Conservation (phyloP, 1,284 basidiomycete species). For the Ganoderma resinaceum region DNA sequence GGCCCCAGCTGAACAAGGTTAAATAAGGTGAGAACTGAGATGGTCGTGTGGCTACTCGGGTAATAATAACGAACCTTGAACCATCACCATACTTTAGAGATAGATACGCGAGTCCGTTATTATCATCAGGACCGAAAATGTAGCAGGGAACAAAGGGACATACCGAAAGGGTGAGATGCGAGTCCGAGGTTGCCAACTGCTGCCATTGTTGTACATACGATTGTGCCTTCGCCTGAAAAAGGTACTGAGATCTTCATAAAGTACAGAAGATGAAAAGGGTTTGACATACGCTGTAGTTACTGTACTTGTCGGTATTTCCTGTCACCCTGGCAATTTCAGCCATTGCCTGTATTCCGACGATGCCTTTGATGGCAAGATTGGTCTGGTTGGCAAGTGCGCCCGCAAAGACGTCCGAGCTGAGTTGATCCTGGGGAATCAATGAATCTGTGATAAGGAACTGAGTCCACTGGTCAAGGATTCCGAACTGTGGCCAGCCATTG, state of each 20-base stretch:
- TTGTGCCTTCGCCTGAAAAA: slow-evolving; percentile 55
- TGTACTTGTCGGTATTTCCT: slow-evolving; percentile 53
- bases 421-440: slow-evolving; percentile 64
- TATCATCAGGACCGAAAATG: not conserved
- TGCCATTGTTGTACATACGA: slow-evolving; percentile 65
- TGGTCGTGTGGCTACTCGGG: no score
- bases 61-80: slow-evolving; percentile 7
- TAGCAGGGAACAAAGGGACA: not conserved
- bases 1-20: slow-evolving; percentile 55
- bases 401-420: slow-evolving; percentile 79
- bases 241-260: not conserved
- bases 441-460: slow-evolving; percentile 73
- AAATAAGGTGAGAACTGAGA: not conserved
- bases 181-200: slow-evolving; percentile 54
- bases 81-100: slow-evolving; percentile 53
- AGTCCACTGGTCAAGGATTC: slow-evolving; percentile 75
- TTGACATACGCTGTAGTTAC: slow-evolving; percentile 66
- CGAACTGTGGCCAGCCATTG: slow-evolving; percentile 44
- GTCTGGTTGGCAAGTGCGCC: slow-evolving; percentile 78
- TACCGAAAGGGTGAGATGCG: slow-evolving; percentile 61
- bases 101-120: not conserved
- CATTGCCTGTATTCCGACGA: slow-evolving; percentile 77
- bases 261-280: not conserved
- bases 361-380: slow-evolving; percentile 82
- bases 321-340: slow-evolving; percentile 59